Base-by-base conservation (phyloP, 441 rosid genomes). In the Erodium chrysanthum region DNA sequence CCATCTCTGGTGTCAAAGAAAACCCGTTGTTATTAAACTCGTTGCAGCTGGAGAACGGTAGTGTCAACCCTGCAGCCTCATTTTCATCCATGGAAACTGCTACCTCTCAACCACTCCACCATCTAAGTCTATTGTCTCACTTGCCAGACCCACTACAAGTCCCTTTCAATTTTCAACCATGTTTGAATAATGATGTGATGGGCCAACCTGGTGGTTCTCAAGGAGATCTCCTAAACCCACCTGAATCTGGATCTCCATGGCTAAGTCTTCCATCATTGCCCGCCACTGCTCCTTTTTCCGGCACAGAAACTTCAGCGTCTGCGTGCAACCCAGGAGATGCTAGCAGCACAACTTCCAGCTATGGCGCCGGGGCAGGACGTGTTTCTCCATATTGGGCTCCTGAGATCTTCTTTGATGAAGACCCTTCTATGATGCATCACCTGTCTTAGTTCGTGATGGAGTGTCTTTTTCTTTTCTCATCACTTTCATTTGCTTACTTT, bases 131-230 rank as follows among this genome's bases (percentile, higher is more conserved):
- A 68, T 67, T 76, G 74, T 29, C 33, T 29, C 33, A 29, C 33
- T 74, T 86, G 76, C 88, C 92, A 46, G 78, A 60, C 64, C 29
- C 46, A 29, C 33, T 29, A 64, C 66, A 79, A 83, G 87, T 85
- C 89, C 83, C 87, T 86, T 85, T 85, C 92, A 76, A 31, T 75
- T 79, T 82, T 82, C 89, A 84, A 85, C 82, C 86, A 29, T 29
- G 33, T 29, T 29, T 29, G 33, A 29, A 29, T 29, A 29, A 29
- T 29, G 33, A 29, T 29, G 33, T 2, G 33, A 29, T 29, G 33
- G 33, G 33, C 33, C 33, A 29, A 29, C 33, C 33, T 29, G 33
- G 33, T 29, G 33, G 33, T 29, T 27, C 31, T 27, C 31, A 27
- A 27, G 31, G 31, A 27, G 33, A 29, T 29, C 33, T 29, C 33